phyloP scores from a whole-genome alignment of 176 grass and related monocot species.

The Aegilops bicornis region DNA sequence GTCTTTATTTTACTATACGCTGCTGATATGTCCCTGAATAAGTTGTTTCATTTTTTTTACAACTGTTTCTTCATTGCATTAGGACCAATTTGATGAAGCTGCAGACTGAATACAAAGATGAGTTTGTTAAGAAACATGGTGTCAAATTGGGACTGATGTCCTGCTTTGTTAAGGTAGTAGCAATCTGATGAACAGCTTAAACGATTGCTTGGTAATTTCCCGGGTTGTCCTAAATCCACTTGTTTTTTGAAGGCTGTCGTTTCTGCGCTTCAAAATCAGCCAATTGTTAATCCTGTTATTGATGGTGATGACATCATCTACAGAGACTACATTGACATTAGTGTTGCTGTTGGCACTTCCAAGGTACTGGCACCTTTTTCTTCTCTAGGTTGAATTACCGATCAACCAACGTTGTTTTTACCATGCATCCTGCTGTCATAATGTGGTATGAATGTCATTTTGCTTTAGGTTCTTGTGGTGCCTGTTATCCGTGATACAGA shows the following conservation, averaged over 20 bases:
- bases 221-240: conserved; percentile 22
- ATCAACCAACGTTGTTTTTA: background rate
- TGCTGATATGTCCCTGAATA: background rate
- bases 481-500: conserved; percentile 72
- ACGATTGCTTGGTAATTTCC: background rate
- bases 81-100: conserved; percentile 96
- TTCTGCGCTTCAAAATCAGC: conserved; percentile 71
- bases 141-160: conserved; percentile 88
- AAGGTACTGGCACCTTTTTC: conserved; percentile 37
- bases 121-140: conserved; percentile 76
- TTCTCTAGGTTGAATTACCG: conserved; percentile 20
- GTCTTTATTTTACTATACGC: background rate
- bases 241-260: conserved; percentile 65
- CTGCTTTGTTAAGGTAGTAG: conserved; percentile 74
- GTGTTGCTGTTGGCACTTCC: conserved; percentile 80
- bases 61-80: conserved; percentile 1
- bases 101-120: conserved; percentile 71
- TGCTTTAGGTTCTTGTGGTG: conserved; percentile 70
- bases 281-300: conserved; percentile 78
- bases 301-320: conserved; percentile 87
- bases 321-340: conserved; percentile 71
- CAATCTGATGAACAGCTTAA: conserved; percentile 8
- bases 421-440: background rate
- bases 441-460: background rate
- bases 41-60: conserved; percentile 2